Evolutionary conservation across 225 moss, liverwort and hornwort genomes (phyloP).

Genomic region (Pseudisothecium myosuroides): DNA sequence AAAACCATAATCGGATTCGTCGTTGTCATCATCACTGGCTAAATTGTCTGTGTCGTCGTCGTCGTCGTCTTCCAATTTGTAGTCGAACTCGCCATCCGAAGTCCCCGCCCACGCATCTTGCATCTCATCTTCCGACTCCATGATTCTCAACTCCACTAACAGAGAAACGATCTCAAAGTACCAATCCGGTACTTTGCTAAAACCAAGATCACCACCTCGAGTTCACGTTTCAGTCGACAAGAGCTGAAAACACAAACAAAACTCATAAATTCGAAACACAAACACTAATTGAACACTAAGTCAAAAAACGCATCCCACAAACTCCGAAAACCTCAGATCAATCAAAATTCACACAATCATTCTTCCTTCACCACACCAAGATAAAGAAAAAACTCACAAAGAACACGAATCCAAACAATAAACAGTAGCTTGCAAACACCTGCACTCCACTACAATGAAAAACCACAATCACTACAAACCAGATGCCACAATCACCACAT

Average conservation of each 20-base stretch:
- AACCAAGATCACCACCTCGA: background rate
- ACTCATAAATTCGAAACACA: background rate
- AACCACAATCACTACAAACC: background rate
- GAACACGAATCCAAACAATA: background rate
- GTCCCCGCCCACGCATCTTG: slow-evolving; percentile 61
- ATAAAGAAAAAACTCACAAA: background rate
- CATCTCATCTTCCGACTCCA: slow-evolving; percentile 74
- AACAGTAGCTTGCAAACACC: background rate
- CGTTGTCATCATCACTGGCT: slow-evolving; percentile 49
- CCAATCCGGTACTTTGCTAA: background rate
- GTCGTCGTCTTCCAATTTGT: slow-evolving; percentile 42
- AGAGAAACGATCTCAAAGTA: background rate
- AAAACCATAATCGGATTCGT: slow-evolving; percentile 63
- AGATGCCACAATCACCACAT: background rate
- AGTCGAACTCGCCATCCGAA: slow-evolving; percentile 61
- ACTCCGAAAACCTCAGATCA: background rate
- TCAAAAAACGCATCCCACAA: background rate
- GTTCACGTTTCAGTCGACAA: background rate
- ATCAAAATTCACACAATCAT: background rate
- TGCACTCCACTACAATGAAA: background rate
- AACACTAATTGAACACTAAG: background rate
- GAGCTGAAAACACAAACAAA: background rate
- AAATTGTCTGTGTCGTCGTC: slow-evolving; percentile 41
- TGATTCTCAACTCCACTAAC: background rate
- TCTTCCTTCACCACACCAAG: background rate